phyloP scores from a whole-genome alignment of 768 basidiomycete genomes.

The Suillus subaureus region DNA sequence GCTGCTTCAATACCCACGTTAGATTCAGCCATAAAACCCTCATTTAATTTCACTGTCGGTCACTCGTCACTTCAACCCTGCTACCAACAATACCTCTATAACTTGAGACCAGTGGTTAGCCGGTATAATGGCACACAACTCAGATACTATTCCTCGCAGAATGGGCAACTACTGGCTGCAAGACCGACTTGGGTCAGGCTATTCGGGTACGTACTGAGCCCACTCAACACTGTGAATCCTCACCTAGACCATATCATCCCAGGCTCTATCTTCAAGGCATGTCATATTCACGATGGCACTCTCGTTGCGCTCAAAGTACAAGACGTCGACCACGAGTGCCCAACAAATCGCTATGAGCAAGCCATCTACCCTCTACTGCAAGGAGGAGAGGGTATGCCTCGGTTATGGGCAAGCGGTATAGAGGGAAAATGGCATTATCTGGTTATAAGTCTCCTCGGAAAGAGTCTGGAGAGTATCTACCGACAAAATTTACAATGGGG shows the following conservation, averaged over 20 bases:
- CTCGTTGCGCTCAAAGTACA: conserved; percentile 79
- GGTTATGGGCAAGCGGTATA: conserved; percentile 62
- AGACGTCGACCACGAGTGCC: conserved; percentile 68
- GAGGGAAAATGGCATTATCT: conserved; percentile 68
- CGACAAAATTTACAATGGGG: conserved; percentile 42
- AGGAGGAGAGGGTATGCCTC: conserved; percentile 75
- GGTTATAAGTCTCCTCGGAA: conserved; percentile 75
- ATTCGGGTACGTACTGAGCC: conserved; percentile 54
- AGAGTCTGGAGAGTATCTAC: conserved; percentile 66
- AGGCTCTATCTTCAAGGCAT: conserved; percentile 75
- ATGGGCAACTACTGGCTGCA: conserved; percentile 66
- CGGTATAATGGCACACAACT: conserved; percentile 15
- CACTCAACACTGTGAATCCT: not conserved
- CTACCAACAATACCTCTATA: not conserved
- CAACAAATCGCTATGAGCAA: conserved; percentile 75
- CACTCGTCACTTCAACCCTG: not conserved
- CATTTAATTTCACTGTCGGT: not conserved
- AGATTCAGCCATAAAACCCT: not conserved
- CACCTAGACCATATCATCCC: conserved; percentile 10
- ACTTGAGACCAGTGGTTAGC: not conserved
- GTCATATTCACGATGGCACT: conserved; percentile 55
- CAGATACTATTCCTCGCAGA: conserved; percentile 31
- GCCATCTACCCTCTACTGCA: conserved; percentile 68
- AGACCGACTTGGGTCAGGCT: conserved; percentile 67
- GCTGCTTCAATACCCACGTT: conserved; percentile 1